Conservation (phyloP, 192 early-diverging fungal species). For the Backusella circina region DNA sequence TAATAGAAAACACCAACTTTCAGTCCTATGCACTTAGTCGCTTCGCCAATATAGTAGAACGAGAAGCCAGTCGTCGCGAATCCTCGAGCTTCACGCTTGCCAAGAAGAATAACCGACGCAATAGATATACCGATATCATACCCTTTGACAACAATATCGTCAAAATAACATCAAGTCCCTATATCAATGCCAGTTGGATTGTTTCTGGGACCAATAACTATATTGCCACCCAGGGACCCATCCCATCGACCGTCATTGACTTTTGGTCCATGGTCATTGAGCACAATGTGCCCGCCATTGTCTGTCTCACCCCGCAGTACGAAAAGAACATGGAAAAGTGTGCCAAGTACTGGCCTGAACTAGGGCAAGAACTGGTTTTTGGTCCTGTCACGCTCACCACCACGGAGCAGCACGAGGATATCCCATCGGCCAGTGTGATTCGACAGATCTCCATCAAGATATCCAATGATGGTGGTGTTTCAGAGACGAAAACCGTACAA, state of each 20-base stretch:
- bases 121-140: constrained; percentile 39
- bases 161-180: constrained; percentile 21
- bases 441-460: background rate
- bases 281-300: constrained; percentile 68
- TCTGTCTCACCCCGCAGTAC: constrained; percentile 82
- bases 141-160: constrained; percentile 23
- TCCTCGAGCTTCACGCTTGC: background rate
- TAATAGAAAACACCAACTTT: background rate
- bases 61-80: background rate
- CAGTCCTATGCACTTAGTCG: background rate
- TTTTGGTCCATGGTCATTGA: constrained; percentile 96
- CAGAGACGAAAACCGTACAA: constrained; percentile 34
- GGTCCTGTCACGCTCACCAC: background rate
- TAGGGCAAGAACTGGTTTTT: constrained; percentile 13
- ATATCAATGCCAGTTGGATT: constrained; percentile 83
- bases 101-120: constrained; percentile 2
- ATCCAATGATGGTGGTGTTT: background rate
- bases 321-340: constrained; percentile 74
- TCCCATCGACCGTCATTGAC: constrained; percentile 66
- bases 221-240: constrained; percentile 89
- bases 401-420: background rate
- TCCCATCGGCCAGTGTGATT: background rate
- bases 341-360: constrained; percentile 81
- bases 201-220: constrained; percentile 51
- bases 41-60: background rate